phyloP scores from a whole-genome alignment of 2,329 filamentous ascomycete genomes.

The Mariannaea elegans region DNA sequence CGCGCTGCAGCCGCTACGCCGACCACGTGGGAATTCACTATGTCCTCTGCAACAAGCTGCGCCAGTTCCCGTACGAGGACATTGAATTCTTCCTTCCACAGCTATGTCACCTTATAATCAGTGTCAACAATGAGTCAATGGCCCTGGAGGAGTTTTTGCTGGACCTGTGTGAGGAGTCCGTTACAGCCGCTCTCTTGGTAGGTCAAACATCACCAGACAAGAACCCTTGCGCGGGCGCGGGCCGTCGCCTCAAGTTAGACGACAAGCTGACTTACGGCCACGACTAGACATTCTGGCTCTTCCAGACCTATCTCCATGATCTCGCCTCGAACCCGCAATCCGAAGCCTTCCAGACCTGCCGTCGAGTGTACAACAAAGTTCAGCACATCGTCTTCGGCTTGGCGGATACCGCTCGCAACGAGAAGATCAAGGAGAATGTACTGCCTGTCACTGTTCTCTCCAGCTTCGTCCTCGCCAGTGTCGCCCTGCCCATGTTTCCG shows the following conservation, averaged over 20 bases:
- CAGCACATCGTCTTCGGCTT: conserved; percentile 87
- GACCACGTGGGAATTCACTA: conserved; percentile 92
- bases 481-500: conserved; percentile 79
- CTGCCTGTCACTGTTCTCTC: conserved; percentile 82
- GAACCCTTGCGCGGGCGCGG: not conserved
- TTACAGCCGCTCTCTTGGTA: conserved; percentile 84
- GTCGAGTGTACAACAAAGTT: conserved; percentile 86
- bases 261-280: conserved; percentile 1
- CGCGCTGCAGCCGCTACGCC: conserved; percentile 75
- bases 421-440: conserved; percentile 84
- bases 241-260: not conserved
- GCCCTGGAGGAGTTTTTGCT: conserved; percentile 87
- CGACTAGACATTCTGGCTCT: conserved; percentile 84
- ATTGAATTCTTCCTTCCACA: conserved; percentile 93
- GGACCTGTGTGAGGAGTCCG: conserved; percentile 87
- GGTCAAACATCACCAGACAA: conserved; percentile 40
- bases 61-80: conserved; percentile 89
- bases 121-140: conserved; percentile 91
- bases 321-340: conserved; percentile 79
- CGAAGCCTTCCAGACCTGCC: conserved; percentile 81
- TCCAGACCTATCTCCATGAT: conserved; percentile 88
- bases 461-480: conserved; percentile 80
- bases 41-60: conserved; percentile 87
- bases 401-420: conserved; percentile 71
- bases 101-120: conserved; percentile 87